Evolutionary conservation across 2,329 filamentous ascomycete species (phyloP), one percentile per base, ranked within the genome.

Genomic region (Verticillium klebahnii): DNA sequence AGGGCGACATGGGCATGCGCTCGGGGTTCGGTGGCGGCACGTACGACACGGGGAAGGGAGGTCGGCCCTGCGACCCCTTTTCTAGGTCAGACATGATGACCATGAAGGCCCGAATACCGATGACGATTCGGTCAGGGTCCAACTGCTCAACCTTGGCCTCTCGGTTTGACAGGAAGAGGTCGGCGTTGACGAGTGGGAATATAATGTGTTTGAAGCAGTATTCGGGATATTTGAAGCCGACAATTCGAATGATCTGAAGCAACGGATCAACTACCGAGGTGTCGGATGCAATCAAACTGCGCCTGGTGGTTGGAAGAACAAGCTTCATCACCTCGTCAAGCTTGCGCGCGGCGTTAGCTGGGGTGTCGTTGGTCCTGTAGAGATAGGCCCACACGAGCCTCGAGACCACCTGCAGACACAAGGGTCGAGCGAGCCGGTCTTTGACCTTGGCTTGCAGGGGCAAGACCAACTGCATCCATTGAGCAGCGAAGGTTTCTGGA

Each of bases 91-190:
- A 85, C 86, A 99, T 94, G 67, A 98, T 92, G 36, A 90, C 91
- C 32, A 99, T 82, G 72, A 98, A 99, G 3, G 95, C 91, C 65
- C 93, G 87, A 65, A 99, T 99, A 2, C 93, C 95, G 68, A 99
- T 91, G n/a, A 98, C 94, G 78, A 97, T 96, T 69, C 92, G 90
- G 71, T 99, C 96, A 0, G 96, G 95, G 65, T 99, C 95, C 64
- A 99, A 83, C 70, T 96, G 92, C 71, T 98, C 95, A 32, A 97
- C 90, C 71, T 87, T 93, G 52, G 95, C 78, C 55, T 97, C 91
- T 69, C 89, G 83, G 66, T 91, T 80, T 19, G 88, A 86, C 32
- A 85, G 82, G 72, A 97, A 95, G n/a, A 93, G 80, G 59, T 97
- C 94, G 1, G 93, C 92, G 71, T 96, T 97, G 71, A 99, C 90